Percentiles rank a stretch among this genome's conserved stretches.
phyloP scores from a whole-genome alignment of 768 basidiomycete genomes.

The Amanita pallidorosea region DNA sequence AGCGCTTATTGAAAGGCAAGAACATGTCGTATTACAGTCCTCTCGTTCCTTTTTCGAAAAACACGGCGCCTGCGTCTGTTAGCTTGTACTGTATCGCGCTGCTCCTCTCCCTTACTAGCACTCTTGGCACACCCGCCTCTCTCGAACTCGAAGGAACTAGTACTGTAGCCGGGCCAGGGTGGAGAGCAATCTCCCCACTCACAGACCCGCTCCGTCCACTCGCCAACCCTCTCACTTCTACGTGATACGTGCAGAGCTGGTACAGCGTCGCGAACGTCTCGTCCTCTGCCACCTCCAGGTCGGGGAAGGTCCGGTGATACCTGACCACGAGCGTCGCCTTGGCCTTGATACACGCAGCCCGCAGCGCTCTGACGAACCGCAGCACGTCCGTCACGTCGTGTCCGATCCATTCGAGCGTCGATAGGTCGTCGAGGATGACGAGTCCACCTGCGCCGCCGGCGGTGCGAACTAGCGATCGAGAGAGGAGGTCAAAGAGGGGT shows the following conservation, averaged over 20 bases:
- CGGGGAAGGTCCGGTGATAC: slow-evolving; percentile 48
- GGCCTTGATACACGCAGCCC: slow-evolving; percentile 42
- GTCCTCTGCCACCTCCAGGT: slow-evolving; percentile 28
- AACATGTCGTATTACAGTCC: slow-evolving; percentile 27
- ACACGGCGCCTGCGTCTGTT: slow-evolving; percentile 51
- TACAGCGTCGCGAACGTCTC: slow-evolving; percentile 47
- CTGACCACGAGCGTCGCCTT: slow-evolving; percentile 49
- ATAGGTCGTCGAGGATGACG: slow-evolving; percentile 63
- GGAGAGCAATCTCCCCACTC: slow-evolving; percentile 68
- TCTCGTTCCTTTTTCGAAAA: slow-evolving; percentile 67
- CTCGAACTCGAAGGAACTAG: no score
- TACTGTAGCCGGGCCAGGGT: slow-evolving; percentile 39
- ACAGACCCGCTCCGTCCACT: slow-evolving; percentile 73
- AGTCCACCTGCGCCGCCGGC: slow-evolving; percentile 12
- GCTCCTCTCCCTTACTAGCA: slow-evolving; percentile 41
- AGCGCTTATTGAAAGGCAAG: no score
- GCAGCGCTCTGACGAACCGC: slow-evolving; percentile 51
- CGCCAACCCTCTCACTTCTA: slow-evolving; percentile 61
- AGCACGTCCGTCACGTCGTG: slow-evolving; percentile 36
- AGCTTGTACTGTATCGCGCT: slow-evolving; percentile 62
- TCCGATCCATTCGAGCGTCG: slow-evolving; percentile 66
- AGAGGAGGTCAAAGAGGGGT: slow-evolving; percentile 25
- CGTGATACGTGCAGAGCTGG: slow-evolving; percentile 55
- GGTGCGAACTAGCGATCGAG: slow-evolving; percentile 11
- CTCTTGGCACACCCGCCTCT: slow-evolving; percentile 18